Conservation (phyloP, 371 early-diverging fungal species). For the Entomophthora muscae region DNA sequence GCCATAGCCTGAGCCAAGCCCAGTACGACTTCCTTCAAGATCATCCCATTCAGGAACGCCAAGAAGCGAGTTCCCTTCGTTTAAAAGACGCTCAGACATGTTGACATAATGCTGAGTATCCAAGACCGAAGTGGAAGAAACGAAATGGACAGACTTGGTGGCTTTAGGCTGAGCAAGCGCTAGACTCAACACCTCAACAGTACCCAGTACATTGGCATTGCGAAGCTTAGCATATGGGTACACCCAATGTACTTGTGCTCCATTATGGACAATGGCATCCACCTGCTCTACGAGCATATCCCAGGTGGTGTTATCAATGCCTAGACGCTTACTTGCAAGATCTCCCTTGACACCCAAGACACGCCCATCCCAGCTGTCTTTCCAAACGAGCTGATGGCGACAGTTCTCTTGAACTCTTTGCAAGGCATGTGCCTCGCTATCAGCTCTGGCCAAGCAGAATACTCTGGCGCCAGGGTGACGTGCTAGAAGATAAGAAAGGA, state of each 20-base stretch:
- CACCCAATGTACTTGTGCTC: slow-evolving; percentile 96
- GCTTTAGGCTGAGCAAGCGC: slow-evolving; percentile 30
- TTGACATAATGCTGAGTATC: slow-evolving; percentile 73
- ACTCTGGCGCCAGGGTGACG: slow-evolving; percentile 36
- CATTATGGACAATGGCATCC: slow-evolving; percentile 85
- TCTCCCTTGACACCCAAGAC: slow-evolving; percentile 72
- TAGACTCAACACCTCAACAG: slow-evolving; percentile 60
- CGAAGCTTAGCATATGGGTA: slow-evolving; percentile 87
- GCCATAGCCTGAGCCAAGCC: slow-evolving; percentile 84
- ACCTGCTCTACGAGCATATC: slow-evolving; percentile 28
- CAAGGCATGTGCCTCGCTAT: slow-evolving; percentile 28
- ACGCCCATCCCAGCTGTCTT: slow-evolving; percentile 35
- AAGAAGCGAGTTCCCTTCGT: slow-evolving; percentile 11
- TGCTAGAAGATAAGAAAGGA: slow-evolving; percentile 48
- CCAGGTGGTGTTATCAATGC: slow-evolving; percentile 55
- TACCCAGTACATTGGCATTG: slow-evolving; percentile 85
- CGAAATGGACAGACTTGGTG: slow-evolving; percentile 78
- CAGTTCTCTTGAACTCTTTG: slow-evolving; percentile 50
- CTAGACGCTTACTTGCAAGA: slow-evolving; percentile 53
- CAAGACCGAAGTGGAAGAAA: slow-evolving; percentile 90
- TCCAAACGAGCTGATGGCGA: slow-evolving; percentile 65
- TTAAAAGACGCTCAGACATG: slow-evolving; percentile 21
- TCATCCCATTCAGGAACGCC: slow-evolving; percentile 66
- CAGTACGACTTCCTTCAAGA: slow-evolving; percentile 65
- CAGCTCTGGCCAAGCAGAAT: slow-evolving; percentile 77